A percentile compares a stretch with the other conserved stretches of the same genome.
These are phyloP conservation scores for Xylaria sp. DNA, from an alignment of 495 filamentous ascomycete genomes.

Conservation along the genomic window DNA sequence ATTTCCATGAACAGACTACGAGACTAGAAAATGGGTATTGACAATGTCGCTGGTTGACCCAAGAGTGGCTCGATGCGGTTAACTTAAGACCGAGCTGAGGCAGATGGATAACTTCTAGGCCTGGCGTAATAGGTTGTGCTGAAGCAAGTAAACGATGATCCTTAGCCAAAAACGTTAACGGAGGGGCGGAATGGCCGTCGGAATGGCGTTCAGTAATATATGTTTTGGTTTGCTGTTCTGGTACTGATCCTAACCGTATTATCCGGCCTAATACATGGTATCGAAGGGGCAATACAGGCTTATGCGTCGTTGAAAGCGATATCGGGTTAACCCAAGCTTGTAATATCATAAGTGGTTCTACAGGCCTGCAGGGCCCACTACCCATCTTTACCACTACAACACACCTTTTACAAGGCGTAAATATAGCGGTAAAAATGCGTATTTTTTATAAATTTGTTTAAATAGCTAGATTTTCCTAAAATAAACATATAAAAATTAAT, in stretches of 20 bases:
- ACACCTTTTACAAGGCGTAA: too few species aligned
- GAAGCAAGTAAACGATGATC: constrained; percentile 60
- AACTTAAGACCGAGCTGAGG: constrained; percentile 1
- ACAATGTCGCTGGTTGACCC: constrained; percentile 10
- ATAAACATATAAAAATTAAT: too few species aligned
- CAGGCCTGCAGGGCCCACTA: too few species aligned
- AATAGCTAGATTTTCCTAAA: too few species aligned
- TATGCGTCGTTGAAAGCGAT: constrained; percentile 8
- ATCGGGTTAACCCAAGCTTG: too few species aligned
- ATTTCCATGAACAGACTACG: constrained; percentile 45
- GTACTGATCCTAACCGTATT: constrained; percentile 56
- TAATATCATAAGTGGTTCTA: too few species aligned
- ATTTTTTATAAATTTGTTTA: too few species aligned
- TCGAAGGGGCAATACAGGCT: constrained; percentile 51
- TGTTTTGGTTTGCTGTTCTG: constrained; percentile 60
- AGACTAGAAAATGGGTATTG: constrained; percentile 24
- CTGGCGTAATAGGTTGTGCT: constrained; percentile 60
- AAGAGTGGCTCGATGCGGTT: not conserved
- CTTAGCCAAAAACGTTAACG: constrained; percentile 49
- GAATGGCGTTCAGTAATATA: constrained; percentile 59
- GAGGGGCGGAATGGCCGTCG: constrained; percentile 62
- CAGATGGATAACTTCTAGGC: constrained; percentile 51
- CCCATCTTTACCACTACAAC: too few species aligned
- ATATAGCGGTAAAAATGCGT: too few species aligned
- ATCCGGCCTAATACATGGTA: constrained; percentile 58